Conservation (phyloP, 2,329 filamentous ascomycete genomes). For the Sphaerulina musiva region DNA sequence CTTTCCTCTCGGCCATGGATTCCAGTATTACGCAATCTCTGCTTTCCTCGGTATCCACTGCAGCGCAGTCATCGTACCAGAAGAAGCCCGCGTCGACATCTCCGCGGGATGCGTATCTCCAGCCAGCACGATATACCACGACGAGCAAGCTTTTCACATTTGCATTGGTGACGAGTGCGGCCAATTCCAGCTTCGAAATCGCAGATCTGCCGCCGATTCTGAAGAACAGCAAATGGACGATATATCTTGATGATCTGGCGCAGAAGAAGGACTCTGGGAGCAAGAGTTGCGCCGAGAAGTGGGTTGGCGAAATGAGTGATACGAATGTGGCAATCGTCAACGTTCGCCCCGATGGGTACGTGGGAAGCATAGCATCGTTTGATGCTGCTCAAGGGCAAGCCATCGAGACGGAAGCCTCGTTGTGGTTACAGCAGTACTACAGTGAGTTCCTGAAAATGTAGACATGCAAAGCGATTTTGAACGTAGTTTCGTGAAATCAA, state of each 20-base stretch:
- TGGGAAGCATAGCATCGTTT: constrained; percentile 54
- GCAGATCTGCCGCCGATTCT: constrained; percentile 56
- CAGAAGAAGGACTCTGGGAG: constrained; percentile 47
- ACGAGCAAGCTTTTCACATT: constrained; percentile 65
- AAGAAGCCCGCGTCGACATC: constrained; percentile 52
- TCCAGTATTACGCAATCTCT: constrained; percentile 53
- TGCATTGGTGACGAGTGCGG: constrained; percentile 59
- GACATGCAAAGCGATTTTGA: not conserved
- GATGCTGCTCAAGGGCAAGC: constrained; percentile 15
- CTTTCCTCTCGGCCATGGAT: constrained; percentile 57
- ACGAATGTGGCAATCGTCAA: constrained; percentile 59
- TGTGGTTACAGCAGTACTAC: constrained; percentile 50
- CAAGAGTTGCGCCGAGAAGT: constrained; percentile 57
- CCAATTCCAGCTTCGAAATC: constrained; percentile 59
- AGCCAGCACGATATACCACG: constrained; percentile 62
- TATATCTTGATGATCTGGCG: constrained; percentile 63
- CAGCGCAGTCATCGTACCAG: constrained; percentile 56
- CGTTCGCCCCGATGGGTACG: constrained; percentile 67
- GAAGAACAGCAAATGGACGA: constrained; percentile 61
- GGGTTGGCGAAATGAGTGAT: constrained; percentile 54
- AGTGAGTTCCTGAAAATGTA: constrained; percentile 37
- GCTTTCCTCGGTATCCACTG: constrained; percentile 29
- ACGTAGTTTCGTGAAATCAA: not conserved
- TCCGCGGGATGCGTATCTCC: constrained; percentile 58
- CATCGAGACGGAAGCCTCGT: constrained; percentile 28